Conservation (phyloP, 495 filamentous ascomycete genomes). For the Neurospora sp. region DNA sequence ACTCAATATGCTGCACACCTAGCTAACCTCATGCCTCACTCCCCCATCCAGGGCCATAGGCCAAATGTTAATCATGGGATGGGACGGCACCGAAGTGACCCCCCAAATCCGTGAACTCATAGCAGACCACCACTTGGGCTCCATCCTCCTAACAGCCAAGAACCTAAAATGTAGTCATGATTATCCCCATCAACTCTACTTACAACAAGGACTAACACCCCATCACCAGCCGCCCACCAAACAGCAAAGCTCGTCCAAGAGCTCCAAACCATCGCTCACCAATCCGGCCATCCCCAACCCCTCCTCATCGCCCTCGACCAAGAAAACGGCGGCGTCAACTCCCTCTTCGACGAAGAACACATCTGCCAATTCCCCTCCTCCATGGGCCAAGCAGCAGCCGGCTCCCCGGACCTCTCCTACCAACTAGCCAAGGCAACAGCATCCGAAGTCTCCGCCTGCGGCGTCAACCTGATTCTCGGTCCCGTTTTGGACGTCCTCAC, state of each 20-base stretch:
- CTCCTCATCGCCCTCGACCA: slow-evolving; percentile 80
- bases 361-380: slow-evolving; percentile 85
- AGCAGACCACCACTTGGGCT: slow-evolving; percentile 69
- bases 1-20: not conserved
- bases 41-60: slow-evolving; percentile 51
- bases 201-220: slow-evolving; percentile 8
- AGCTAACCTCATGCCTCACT: not conserved
- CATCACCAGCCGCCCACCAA: slow-evolving; percentile 60
- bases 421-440: slow-evolving; percentile 79
- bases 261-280: slow-evolving; percentile 74
- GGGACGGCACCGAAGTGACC: slow-evolving; percentile 80
- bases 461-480: slow-evolving; percentile 84
- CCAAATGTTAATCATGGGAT: slow-evolving; percentile 93
- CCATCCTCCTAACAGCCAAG: slow-evolving; percentile 73
- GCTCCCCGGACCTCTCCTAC: slow-evolving; percentile 54
- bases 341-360: slow-evolving; percentile 81
- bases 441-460: slow-evolving; percentile 74
- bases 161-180: slow-evolving; percentile 68
- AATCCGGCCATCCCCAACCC: slow-evolving; percentile 77
- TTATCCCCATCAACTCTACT: not conserved
- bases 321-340: slow-evolving; percentile 93
- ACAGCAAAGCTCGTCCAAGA: slow-evolving; percentile 73
- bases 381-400: slow-evolving; percentile 79
- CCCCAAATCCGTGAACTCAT: slow-evolving; percentile 78
- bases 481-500: slow-evolving; percentile 85